Percentiles rank a stretch among this genome's conserved stretches.
Evolutionary conservation across 192 early-diverging fungal species (phyloP).

Genomic region (Lunasporangiospora selenospora): DNA sequence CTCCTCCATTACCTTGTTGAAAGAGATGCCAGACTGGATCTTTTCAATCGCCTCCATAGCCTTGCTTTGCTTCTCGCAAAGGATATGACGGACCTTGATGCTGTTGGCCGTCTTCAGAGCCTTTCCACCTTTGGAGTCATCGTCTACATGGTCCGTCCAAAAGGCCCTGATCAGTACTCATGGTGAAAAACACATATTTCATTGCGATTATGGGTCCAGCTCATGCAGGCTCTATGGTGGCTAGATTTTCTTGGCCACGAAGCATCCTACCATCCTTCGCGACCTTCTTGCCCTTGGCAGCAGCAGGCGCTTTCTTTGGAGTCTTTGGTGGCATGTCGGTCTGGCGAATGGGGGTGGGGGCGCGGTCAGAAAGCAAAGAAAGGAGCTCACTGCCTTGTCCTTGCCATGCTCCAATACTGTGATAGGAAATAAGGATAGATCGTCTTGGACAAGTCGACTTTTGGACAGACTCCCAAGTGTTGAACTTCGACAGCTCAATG

Average conservation of each 20-base stretch:
- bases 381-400: too few species aligned
- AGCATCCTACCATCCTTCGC: slow-evolving; percentile 33
- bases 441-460: too few species aligned
- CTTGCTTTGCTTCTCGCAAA: slow-evolving; percentile 85
- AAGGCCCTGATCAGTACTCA: too few species aligned
- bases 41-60: slow-evolving; percentile 73
- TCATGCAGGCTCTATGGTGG: too few species aligned
- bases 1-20: slow-evolving; percentile 35
- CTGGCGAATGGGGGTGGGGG: not conserved
- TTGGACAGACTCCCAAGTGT: too few species aligned
- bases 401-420: too few species aligned
- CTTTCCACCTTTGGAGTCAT: slow-evolving; percentile 47
- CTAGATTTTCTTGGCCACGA: too few species aligned
- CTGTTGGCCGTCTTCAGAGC: slow-evolving; percentile 72
- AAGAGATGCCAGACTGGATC: slow-evolving; percentile 50
- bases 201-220: too few species aligned
- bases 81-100: slow-evolving; percentile 77
- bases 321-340: slow-evolving; percentile 39
- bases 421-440: too few species aligned
- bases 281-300: slow-evolving; percentile 37
- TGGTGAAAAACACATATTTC: too few species aligned
- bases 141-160: slow-evolving; percentile 19
- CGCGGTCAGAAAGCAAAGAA: too few species aligned
- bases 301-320: slow-evolving; percentile 30
- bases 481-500: too few species aligned